Percentiles rank a stretch among this genome's conserved stretches.
These are phyloP conservation scores for Medicago ruthenica DNA, from an alignment of 306 rosid genomes.

Conservation along the genomic window DNA sequence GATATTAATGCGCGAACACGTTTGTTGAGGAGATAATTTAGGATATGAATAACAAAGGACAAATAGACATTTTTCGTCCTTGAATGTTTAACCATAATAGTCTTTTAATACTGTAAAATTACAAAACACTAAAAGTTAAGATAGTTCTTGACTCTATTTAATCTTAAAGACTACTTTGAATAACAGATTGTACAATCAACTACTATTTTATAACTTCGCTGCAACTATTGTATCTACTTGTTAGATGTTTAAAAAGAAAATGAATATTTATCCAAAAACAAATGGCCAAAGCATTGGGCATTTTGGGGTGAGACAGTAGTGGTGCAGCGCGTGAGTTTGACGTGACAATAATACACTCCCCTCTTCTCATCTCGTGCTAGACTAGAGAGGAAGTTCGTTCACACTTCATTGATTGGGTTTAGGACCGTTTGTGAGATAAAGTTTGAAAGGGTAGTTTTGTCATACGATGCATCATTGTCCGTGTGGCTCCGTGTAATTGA, in stretches of 20 bases:
- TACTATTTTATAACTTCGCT: too few species aligned
- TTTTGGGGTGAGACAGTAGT: neutral
- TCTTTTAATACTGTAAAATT: too few species aligned
- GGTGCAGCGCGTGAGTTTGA: neutral
- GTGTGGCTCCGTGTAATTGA: slow-evolving; percentile 18
- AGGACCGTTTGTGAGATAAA: neutral
- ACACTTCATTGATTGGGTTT: neutral
- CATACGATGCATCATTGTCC: neutral
- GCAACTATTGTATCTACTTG: too few species aligned
- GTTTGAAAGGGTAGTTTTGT: slow-evolving; percentile 34
- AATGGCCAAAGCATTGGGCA: neutral
- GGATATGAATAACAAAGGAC: neutral
- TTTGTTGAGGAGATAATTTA: neutral
- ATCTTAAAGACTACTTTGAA: too few species aligned
- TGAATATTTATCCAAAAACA: too few species aligned
- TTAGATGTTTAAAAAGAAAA: too few species aligned
- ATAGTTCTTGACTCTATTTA: too few species aligned
- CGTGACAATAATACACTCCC: slow-evolving; percentile 48
- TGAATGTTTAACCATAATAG: too few species aligned
- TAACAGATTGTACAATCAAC: too few species aligned
- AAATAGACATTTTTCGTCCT: too few species aligned
- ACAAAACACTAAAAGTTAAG: too few species aligned
- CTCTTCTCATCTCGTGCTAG: neutral
- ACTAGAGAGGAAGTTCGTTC: neutral
- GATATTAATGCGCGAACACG: too few species aligned